Percentiles rank a stretch among this genome's conserved stretches.
phyloP scores from a whole-genome alignment of 2,329 filamentous ascomycete species.

The Remersonia thermophila region DNA sequence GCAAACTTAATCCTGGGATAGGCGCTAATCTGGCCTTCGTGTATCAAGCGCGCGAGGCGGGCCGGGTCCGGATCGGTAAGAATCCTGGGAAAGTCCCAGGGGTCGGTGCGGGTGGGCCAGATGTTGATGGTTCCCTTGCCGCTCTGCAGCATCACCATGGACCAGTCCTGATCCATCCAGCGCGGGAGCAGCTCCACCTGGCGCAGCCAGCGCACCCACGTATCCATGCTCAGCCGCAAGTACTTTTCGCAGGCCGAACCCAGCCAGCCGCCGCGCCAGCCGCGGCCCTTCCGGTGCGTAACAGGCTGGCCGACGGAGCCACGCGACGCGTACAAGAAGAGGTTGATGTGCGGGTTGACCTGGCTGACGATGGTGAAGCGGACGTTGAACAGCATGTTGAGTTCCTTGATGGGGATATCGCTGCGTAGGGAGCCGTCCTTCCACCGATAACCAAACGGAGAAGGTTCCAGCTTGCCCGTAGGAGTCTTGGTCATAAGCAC shows the following conservation, averaged over 20 bases:
- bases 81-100: conserved; percentile 75
- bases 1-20: conserved; percentile 92
- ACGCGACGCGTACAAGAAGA: conserved; percentile 95
- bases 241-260: conserved; percentile 89
- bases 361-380: conserved; percentile 85
- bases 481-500: conserved; percentile 82
- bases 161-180: conserved; percentile 91
- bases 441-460: conserved; percentile 98
- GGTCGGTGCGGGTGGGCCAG: conserved; percentile 65
- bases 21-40: conserved; percentile 74
- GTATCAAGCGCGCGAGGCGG: conserved; percentile 75
- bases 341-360: conserved; percentile 94
- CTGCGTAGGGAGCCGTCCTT: conserved; percentile 92
- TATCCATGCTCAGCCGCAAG: conserved; percentile 89
- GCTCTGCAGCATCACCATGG: conserved; percentile 86
- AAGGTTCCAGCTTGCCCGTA: conserved; percentile 68
- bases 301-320: conserved; percentile 87
- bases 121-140: conserved; percentile 94
- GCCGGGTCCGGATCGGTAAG: conserved; percentile 68
- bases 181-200: conserved; percentile 86
- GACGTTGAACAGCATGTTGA: conserved; percentile 96
- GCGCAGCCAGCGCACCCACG: conserved; percentile 91
- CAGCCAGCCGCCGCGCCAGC: conserved; percentile 92
- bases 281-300: conserved; percentile 81
- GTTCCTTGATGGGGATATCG: conserved; percentile 84